These are phyloP conservation scores for Halenospora varia DNA, from an alignment of 495 filamentous ascomycete species.

Conservation along the genomic window DNA sequence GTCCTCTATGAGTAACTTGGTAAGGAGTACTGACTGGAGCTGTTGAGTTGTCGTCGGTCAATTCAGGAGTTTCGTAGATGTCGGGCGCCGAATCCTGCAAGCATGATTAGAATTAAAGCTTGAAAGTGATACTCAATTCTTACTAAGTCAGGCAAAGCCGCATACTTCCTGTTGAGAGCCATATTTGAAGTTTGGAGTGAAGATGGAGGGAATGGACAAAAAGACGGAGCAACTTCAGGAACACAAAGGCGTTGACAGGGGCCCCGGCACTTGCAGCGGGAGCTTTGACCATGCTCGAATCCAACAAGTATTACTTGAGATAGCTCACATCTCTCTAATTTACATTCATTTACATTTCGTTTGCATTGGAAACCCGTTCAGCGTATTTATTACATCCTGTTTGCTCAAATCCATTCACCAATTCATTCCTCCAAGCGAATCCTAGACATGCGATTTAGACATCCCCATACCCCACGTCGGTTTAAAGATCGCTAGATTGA, in stretches of 20 bases:
- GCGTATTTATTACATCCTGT: too few relatives aligned
- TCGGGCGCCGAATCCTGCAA: conserved; percentile 81
- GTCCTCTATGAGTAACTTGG: conserved; percentile 4
- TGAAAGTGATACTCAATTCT: too few relatives aligned
- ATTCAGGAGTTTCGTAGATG: conserved; percentile 90
- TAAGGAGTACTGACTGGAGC: conserved; percentile 53
- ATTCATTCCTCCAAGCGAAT: too few relatives aligned
- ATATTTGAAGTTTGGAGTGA: conserved; percentile 26
- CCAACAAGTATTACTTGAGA: too few relatives aligned
- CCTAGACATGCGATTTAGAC: too few relatives aligned
- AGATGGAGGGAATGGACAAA: not conserved
- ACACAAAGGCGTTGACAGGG: not conserved
- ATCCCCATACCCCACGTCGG: too few relatives aligned
- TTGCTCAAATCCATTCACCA: too few relatives aligned
- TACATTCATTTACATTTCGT: too few relatives aligned
- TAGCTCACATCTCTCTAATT: too few relatives aligned
- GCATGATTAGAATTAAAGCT: conserved; percentile 18
- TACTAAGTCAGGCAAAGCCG: conserved; percentile 79
- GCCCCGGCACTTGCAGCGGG: too few relatives aligned
- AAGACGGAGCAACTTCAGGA: not conserved
- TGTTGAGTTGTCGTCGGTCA: conserved; percentile 84
- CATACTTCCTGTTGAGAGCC: conserved; percentile 68
- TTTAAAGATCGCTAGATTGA: not conserved
- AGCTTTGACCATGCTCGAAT: too few relatives aligned
- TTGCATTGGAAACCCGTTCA: too few relatives aligned